Evolutionary conservation across 306 rosid species (phyloP), one percentile per base, ranked within the genome.

Genomic region (Oxytropis ochrocephala): DNA sequence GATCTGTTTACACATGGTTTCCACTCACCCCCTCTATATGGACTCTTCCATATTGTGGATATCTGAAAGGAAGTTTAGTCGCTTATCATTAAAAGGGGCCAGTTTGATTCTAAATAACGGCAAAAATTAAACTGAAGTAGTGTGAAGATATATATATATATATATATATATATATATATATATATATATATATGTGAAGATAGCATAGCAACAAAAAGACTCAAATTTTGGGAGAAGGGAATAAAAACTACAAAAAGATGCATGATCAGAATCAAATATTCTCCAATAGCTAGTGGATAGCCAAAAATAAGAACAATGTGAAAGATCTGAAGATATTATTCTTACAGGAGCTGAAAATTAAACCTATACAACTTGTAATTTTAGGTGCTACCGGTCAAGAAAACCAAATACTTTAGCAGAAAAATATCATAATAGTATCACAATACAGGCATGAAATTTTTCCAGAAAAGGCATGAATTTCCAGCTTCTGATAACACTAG

Each of bases 11-110:
- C 84, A 75, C 97, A 87, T 24, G 97, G 91, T 75, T 80, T 90
- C 97, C 97, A 90, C 52, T 84, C 87, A 8, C 81, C 88, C 30
- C 96, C 88, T 88, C 47, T 90, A 81, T 80, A 80, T 53, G 88
- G 86, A 75, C 21, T 81, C 86, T 78, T 90, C 98, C 98, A 94
- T 60, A 94, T 86, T 51, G 98, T 90, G 63, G 90, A 85, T 73
- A 94, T 86, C 98, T 94, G 84, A 80, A 76, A 69, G 41, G 67
- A 57, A 77, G 43, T 77, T 66, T 36, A 63, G 56, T 62, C 60
- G 64, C 79, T 51, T 38, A 66, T 84, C 59, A 91, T 70, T 32
- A 29, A 58, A 68, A 52, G 74, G 5, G 52, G 19, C 58, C 49
- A 9, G 74, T 38, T 64, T 16, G 6, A 65, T 17, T 27, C 27